Percentiles rank a stretch among this genome's conserved stretches.
Evolutionary conservation across 805 yeast species (phyloP).

Genomic region (Ogataea pini): DNA sequence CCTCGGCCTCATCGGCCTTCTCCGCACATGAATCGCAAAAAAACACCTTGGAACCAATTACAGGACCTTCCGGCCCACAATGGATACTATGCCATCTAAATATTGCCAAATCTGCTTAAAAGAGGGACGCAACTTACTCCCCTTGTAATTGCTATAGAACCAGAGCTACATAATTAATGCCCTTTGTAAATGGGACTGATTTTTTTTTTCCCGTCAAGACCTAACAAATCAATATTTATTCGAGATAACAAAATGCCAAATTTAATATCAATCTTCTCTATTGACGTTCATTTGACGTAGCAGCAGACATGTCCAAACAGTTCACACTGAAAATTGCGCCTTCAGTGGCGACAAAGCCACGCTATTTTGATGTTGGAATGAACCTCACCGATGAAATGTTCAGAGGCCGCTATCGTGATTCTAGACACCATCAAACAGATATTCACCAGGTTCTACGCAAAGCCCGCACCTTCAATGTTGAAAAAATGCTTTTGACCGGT

Average conservation of each 20-base stretch:
- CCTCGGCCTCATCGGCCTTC: neutral
- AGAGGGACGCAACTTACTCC: neutral
- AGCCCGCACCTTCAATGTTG: conserved; percentile 66
- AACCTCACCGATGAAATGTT: conserved; percentile 91
- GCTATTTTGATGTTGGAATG: conserved; percentile 49
- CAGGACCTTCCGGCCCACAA: neutral
- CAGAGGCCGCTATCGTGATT: conserved; percentile 72
- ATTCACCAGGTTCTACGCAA: conserved; percentile 61
- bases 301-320: conserved; percentile 2
- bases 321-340: conserved; percentile 7
- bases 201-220: neutral
- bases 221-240: neutral
- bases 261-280: too few species aligned
- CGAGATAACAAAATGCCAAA: too few species aligned
- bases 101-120: neutral
- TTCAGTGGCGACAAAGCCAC: conserved; percentile 18
- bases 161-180: neutral
- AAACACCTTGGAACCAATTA: neutral
- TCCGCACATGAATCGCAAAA: neutral
- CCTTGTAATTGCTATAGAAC: conserved; percentile 2
- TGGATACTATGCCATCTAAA: conserved; percentile 1
- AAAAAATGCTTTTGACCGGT: conserved; percentile 78
- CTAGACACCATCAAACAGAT: conserved; percentile 66
- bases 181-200: neutral
- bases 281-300: too few species aligned